These are phyloP conservation scores for Populus hybrid DNA, from an alignment of 441 rosid genomes.

Conservation along the genomic window DNA sequence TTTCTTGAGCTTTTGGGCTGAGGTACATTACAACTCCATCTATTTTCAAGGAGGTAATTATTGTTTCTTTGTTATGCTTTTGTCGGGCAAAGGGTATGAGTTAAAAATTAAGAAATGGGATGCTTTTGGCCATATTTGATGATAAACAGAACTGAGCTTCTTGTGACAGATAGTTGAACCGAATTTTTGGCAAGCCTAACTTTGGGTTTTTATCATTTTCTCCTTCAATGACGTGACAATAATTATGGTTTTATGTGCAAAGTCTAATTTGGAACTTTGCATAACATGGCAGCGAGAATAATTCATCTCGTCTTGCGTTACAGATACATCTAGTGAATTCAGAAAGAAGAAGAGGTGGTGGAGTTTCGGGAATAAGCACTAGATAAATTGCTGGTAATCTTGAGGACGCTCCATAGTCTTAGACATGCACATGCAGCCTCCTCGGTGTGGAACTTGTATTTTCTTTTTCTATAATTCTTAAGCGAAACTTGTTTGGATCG, in stretches of 20 bases:
- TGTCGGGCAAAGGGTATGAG: neutral
- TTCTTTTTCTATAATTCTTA: neutral
- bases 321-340: constrained; percentile 43
- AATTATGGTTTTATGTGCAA: neutral
- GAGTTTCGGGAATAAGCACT: constrained; percentile 55
- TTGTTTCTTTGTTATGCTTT: neutral
- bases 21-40: constrained; percentile 94
- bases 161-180: neutral
- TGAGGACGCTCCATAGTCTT: no score
- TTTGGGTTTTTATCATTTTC: neutral
- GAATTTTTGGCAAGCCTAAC: neutral
- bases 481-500: neutral
- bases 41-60: constrained; percentile 80
- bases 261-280: neutral
- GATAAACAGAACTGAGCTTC: neutral
- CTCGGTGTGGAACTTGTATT: neutral
- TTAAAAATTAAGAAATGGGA: neutral
- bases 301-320: constrained; percentile 7
- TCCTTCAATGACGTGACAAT: neutral
- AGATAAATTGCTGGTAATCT: neutral
- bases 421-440: neutral
- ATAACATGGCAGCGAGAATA: neutral
- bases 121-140: neutral
- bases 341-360: constrained; percentile 79
- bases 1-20: constrained; percentile 97